phyloP scores from a whole-genome alignment of 306 rosid genomes.

The Acmispon strigosus region DNA sequence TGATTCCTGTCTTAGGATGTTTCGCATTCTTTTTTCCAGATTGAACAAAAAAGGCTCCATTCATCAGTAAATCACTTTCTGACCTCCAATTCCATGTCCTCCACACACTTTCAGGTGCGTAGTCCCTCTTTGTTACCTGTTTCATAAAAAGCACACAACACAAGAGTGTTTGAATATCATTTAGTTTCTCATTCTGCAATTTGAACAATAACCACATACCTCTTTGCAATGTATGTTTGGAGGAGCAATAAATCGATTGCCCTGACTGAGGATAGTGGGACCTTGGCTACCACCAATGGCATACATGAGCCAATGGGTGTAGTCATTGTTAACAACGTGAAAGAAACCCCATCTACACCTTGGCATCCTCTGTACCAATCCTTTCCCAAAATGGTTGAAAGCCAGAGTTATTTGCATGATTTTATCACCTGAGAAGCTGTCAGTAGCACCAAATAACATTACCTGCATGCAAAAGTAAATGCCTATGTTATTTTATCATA shows the following conservation, averaged over 20 bases:
- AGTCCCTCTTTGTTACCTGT: conserved; percentile 42
- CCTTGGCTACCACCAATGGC: conserved; percentile 47
- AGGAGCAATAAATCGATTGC: conserved; percentile 40
- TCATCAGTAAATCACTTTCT: conserved; percentile 23
- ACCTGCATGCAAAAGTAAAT: conserved; percentile 26
- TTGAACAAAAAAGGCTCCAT: neutral
- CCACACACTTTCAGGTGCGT: conserved; percentile 34
- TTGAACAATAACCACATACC: neutral
- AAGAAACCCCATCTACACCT: conserved; percentile 29
- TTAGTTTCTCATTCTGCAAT: neutral
- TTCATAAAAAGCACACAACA: neutral
- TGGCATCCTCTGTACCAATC: conserved; percentile 55
- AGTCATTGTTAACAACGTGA: conserved; percentile 43
- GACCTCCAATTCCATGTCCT: conserved; percentile 48
- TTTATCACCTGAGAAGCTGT: conserved; percentile 9
- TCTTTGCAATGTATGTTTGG: conserved; percentile 16
- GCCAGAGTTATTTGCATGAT: conserved; percentile 45
- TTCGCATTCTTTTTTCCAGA: neutral
- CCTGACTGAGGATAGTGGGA: conserved; percentile 52
- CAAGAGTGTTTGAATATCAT: neutral
- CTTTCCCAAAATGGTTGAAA: conserved; percentile 48
- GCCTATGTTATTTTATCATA: no score
- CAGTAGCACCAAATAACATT: conserved; percentile 42
- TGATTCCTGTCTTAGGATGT: neutral
- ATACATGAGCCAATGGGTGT: conserved; percentile 51